Conservation (phyloP, 169 alveolate genomes). For the Plasmodium adleri region DNA sequence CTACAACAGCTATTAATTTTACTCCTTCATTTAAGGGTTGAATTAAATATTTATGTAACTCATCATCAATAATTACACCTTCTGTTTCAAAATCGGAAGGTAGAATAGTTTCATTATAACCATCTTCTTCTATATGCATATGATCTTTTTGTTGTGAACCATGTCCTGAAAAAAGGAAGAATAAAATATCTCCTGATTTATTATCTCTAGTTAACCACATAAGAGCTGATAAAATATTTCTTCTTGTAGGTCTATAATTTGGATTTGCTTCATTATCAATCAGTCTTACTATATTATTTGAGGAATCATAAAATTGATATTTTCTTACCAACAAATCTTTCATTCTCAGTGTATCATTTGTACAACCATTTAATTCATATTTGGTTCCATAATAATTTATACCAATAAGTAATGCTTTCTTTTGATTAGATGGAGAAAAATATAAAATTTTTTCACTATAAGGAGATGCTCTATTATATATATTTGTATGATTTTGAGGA, state of each 20-base stretch:
- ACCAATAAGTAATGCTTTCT: slow-evolving; percentile 83
- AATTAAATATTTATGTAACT: slow-evolving; percentile 55
- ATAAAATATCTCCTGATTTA: slow-evolving; percentile 81
- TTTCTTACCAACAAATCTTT: slow-evolving; percentile 70
- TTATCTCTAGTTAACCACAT: slow-evolving; percentile 77
- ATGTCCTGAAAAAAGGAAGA: slow-evolving; percentile 85
- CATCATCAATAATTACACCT: slow-evolving; percentile 79
- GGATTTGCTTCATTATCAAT: slow-evolving; percentile 39
- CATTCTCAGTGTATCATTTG: slow-evolving; percentile 81
- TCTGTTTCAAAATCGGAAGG: slow-evolving; percentile 78
- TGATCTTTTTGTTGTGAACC: slow-evolving; percentile 77
- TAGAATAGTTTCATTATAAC: slow-evolving; percentile 83
- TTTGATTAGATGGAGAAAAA: slow-evolving; percentile 32
- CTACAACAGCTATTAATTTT: slow-evolving; percentile 82
- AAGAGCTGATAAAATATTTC: slow-evolving; percentile 49
- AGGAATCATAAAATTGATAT: slow-evolving; percentile 52
- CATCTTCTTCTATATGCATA: slow-evolving; percentile 75
- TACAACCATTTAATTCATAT: slow-evolving; percentile 82
- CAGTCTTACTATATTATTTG: slow-evolving; percentile 42
- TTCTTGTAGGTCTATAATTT: slow-evolving; percentile 60
- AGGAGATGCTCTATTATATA: slow-evolving; percentile 22
- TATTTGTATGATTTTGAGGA: background rate
- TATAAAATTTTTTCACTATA: slow-evolving; percentile 24
- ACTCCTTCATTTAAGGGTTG: slow-evolving; percentile 79
- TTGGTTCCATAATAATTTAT: slow-evolving; percentile 81